Percentiles rank a stretch among this genome's conserved stretches.
Evolutionary conservation across 139 green algal species (phyloP).

Genomic region (Bryopsis sp.): DNA sequence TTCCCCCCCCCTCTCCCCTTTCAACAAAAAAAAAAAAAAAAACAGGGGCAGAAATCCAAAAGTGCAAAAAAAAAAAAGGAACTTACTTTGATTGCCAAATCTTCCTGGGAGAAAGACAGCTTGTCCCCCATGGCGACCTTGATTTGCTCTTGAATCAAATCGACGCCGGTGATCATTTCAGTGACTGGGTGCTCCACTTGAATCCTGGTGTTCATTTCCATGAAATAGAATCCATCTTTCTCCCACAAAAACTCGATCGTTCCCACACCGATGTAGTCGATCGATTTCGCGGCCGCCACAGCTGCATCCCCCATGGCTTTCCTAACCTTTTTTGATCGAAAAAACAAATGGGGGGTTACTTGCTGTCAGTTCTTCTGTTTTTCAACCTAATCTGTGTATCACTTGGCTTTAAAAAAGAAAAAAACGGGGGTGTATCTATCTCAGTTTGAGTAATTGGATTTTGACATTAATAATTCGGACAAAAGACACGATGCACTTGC

Average conservation of each 20-base stretch:
- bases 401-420: conserved; percentile 4
- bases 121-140: conserved; percentile 64
- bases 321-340: conserved; percentile 49
- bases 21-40: no score
- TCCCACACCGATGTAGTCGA: conserved; percentile 76
- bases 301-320: conserved; percentile 85
- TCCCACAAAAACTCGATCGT: conserved; percentile 96
- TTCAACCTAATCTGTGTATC: no score
- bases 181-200: conserved; percentile 94
- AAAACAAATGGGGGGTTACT: not conserved
- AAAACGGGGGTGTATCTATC: no score
- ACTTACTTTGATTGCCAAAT: conserved; percentile 70
- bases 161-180: conserved; percentile 89
- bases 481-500: no score
- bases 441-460: no score
- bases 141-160: conserved; percentile 93
- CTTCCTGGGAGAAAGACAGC: conserved; percentile 72
- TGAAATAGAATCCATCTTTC: conserved; percentile 91
- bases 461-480: no score
- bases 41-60: no score
- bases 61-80: not conserved
- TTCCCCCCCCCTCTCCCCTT: no score
- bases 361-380: not conserved
- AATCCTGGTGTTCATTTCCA: conserved; percentile 97
- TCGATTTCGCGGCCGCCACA: conserved; percentile 65